Evolutionary conservation across 2,329 filamentous ascomycete species (phyloP).

Genomic region (Aspergillus sp.): DNA sequence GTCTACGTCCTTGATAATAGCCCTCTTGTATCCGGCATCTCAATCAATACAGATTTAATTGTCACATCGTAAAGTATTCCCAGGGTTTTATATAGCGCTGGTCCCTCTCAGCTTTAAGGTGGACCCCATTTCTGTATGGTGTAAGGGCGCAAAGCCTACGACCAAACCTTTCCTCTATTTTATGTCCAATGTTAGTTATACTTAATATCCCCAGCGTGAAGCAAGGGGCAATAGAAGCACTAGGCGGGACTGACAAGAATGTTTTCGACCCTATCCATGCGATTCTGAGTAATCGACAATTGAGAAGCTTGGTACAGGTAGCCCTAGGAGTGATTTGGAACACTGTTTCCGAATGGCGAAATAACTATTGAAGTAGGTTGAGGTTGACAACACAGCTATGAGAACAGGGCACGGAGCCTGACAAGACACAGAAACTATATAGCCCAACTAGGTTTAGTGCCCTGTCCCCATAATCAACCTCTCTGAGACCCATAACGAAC

Average conservation of each 20-base stretch:
- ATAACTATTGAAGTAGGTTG: background rate
- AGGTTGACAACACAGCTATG: background rate
- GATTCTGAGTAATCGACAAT: too few relatives aligned
- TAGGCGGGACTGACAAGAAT: too few relatives aligned
- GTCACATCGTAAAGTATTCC: background rate
- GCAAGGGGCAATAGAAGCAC: too few relatives aligned
- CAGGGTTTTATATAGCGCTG: background rate
- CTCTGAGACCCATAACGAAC: background rate
- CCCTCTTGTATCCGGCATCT: conserved; percentile 40
- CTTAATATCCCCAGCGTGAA: too few relatives aligned
- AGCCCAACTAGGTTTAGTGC: background rate
- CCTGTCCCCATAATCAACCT: background rate
- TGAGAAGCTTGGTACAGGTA: too few relatives aligned
- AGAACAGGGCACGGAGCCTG: background rate
- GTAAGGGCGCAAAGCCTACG: too few relatives aligned
- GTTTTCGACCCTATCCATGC: too few relatives aligned
- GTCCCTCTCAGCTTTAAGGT: background rate
- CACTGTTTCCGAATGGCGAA: background rate
- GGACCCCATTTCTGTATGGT: too few relatives aligned
- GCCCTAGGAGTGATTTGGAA: too few relatives aligned
- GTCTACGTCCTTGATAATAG: conserved; percentile 44
- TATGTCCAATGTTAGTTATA: too few relatives aligned
- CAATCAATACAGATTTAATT: conserved; percentile 43
- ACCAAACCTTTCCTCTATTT: too few relatives aligned
- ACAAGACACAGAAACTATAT: background rate